Percentiles rank a stretch among this genome's conserved stretches.
Evolutionary conservation across 495 filamentous ascomycete genomes (phyloP).

Genomic region (Evernia prunastri): DNA sequence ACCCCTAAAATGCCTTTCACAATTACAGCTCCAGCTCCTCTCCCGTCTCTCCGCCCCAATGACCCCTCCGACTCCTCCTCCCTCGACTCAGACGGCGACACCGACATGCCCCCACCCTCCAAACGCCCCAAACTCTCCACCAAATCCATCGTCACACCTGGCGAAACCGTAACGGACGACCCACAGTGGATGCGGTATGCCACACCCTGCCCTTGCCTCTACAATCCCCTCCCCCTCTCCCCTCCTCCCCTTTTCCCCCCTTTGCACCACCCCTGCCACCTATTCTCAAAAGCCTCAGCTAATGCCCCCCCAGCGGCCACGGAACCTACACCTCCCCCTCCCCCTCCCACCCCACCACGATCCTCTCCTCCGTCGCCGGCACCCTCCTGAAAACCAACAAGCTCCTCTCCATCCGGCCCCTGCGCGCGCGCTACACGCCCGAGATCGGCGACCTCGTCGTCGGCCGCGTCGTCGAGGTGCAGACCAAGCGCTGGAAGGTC

Average conservation of each 20-base stretch:
- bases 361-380: slow-evolving; percentile 81
- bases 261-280: slow-evolving; percentile 3
- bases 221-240: too few relatives aligned
- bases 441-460: slow-evolving; percentile 95
- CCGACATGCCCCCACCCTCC: slow-evolving; percentile 42
- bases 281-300: slow-evolving; percentile 7
- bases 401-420: slow-evolving; percentile 77
- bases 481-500: slow-evolving; percentile 84
- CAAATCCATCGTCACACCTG: slow-evolving; percentile 71
- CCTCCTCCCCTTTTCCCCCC: slow-evolving; percentile 10
- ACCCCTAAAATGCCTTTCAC: slow-evolving; percentile 66
- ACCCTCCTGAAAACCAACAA: slow-evolving; percentile 90
- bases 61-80: slow-evolving; percentile 43
- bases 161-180: slow-evolving; percentile 80
- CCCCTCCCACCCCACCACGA: slow-evolving; percentile 46
- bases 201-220: too few relatives aligned
- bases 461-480: slow-evolving; percentile 87
- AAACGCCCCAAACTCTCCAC: slow-evolving; percentile 38
- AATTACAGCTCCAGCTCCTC: slow-evolving; percentile 58
- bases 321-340: slow-evolving; percentile 61
- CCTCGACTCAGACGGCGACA: slow-evolving; percentile 56
- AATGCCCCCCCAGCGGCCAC: slow-evolving; percentile 56
- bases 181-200: slow-evolving; percentile 91
- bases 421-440: slow-evolving; percentile 89
- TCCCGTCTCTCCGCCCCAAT: slow-evolving; percentile 26